phyloP scores from a whole-genome alignment of 345 rosid species.

The Citrus reticulata region DNA sequence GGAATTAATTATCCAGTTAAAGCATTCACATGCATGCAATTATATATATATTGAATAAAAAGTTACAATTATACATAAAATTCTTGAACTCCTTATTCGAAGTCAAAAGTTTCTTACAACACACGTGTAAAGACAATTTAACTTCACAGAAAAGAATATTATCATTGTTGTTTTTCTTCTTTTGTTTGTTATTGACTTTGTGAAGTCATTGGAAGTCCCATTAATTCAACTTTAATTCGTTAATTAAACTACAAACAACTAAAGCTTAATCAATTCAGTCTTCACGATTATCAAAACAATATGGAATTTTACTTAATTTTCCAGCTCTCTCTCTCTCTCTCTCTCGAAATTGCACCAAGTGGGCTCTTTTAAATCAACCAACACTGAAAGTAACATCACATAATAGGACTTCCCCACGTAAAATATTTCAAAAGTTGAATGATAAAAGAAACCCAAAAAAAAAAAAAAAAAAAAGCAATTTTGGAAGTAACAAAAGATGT shows the following conservation, averaged over 20 bases:
- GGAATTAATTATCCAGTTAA: background rate
- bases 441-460: background rate
- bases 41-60: background rate
- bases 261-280: background rate
- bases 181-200: constrained; percentile 10
- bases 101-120: background rate
- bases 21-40: background rate
- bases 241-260: background rate
- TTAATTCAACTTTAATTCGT: background rate
- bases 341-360: background rate
- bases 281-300: background rate
- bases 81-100: background rate
- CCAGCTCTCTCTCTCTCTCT: background rate
- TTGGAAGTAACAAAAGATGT: background rate
- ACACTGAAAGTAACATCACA: constrained; percentile 1
- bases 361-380: constrained; percentile 16
- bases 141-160: background rate
- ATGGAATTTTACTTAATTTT: constrained; percentile 37
- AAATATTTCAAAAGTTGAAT: background rate
- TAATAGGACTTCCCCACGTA: background rate
- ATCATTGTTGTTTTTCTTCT: background rate
- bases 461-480: background rate
- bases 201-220: background rate
- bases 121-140: constrained; percentile 8
- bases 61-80: background rate